Conservation (phyloP, 2,329 filamentous ascomycete genomes). For the Cyphellophora attinorum region DNA sequence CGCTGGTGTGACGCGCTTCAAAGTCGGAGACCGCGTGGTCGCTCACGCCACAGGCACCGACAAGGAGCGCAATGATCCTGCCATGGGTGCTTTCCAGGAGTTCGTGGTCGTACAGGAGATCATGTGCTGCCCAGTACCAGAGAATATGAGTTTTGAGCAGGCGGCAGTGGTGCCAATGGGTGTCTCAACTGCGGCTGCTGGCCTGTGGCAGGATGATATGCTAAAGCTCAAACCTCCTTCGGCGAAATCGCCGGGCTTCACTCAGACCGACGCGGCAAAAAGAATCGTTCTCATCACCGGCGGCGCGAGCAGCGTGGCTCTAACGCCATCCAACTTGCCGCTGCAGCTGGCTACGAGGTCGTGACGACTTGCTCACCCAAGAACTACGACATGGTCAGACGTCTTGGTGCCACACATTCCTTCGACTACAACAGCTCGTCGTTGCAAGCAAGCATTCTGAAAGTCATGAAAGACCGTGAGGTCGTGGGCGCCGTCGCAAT, state of each 20-base stretch:
- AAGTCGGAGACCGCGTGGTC: not conserved
- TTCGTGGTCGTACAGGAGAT: not conserved
- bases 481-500: conserved; percentile 14
- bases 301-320: conserved; percentile 33
- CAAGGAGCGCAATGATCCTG: not conserved
- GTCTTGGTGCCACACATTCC: conserved; percentile 23
- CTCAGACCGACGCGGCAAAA: too few relatives aligned
- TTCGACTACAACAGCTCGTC: conserved; percentile 35
- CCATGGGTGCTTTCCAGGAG: not conserved
- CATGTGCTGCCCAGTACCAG: too few relatives aligned
- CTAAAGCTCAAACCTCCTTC: too few relatives aligned
- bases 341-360: conserved; percentile 27
- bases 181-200: not conserved
- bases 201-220: not conserved
- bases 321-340: conserved; percentile 31
- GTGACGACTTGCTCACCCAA: conserved; percentile 24
- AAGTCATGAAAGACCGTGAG: conserved; percentile 15
- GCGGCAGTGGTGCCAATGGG: not conserved
- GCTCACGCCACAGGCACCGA: not conserved
- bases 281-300: too few relatives aligned
- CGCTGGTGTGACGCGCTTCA: not conserved
- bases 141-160: not conserved
- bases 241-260: too few relatives aligned
- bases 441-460: conserved; percentile 22
- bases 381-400: conserved; percentile 22